A percentile compares a stretch with the other conserved stretches of the same genome.
phyloP scores from a whole-genome alignment of 2,329 filamentous ascomycete species.

The Magnaporthales sp. region DNA sequence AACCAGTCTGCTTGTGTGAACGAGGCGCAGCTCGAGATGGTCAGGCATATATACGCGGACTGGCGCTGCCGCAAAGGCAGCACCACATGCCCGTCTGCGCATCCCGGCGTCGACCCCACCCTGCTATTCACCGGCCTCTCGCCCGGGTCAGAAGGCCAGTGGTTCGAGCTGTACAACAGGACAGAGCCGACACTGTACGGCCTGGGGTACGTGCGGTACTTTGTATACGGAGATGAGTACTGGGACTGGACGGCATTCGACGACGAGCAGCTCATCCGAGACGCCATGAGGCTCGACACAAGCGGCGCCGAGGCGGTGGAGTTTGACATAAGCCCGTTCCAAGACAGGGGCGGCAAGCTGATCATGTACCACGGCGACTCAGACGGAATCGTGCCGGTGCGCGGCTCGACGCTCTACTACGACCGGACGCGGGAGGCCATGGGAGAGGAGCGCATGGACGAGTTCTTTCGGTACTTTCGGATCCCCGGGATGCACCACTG shows the following conservation, averaged over 20 bases:
- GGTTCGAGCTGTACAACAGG: conserved; percentile 13
- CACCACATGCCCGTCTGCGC: not conserved
- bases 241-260: conserved; percentile 22
- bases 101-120: conserved; percentile 1
- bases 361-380: conserved; percentile 31
- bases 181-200: conserved; percentile 14
- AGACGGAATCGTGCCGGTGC: conserved; percentile 25
- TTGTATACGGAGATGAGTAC: conserved; percentile 17
- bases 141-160: conserved; percentile 32
- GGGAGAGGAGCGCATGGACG: conserved; percentile 13
- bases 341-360: conserved; percentile 27
- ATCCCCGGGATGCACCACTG: conserved; percentile 46
- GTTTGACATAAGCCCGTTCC: conserved; percentile 18
- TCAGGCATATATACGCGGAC: conserved; percentile 8
- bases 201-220: conserved; percentile 17
- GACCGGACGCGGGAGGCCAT: conserved; percentile 25
- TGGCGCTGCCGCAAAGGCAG: not conserved
- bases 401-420: conserved; percentile 23
- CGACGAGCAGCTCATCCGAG: conserved; percentile 24
- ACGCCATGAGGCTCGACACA: conserved; percentile 17
- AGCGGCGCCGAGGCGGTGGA: conserved; percentile 20
- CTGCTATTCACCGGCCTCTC: conserved; percentile 32
- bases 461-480: conserved; percentile 39
- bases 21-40: conserved; percentile 7
- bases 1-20: conserved; percentile 14